phyloP scores from a whole-genome alignment of 2,329 filamentous ascomycete genomes.

The Aspergillus novoparasiticus region DNA sequence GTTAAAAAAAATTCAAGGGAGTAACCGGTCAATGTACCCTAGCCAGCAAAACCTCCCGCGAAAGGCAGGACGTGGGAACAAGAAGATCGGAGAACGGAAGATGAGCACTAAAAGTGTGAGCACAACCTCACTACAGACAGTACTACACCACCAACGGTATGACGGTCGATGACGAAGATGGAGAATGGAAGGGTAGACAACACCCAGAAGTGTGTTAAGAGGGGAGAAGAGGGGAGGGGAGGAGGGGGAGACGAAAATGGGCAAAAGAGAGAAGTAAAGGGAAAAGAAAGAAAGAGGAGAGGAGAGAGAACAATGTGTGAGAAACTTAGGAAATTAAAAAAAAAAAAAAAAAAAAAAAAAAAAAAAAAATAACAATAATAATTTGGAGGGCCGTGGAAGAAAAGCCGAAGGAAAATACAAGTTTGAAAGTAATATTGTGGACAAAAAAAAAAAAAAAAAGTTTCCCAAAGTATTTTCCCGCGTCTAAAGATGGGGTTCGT shows the following conservation, averaged over 20 bases:
- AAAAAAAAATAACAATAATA: constrained; percentile 23
- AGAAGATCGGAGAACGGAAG: constrained; percentile 23
- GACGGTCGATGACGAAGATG: constrained; percentile 14
- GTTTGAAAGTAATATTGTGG: constrained; percentile 19
- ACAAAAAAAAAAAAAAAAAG: constrained; percentile 5
- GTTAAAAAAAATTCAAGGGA: constrained; percentile 19
- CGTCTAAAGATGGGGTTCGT: constrained; percentile 1
- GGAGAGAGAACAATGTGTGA: constrained; percentile 14
- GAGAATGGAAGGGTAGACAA: constrained; percentile 23
- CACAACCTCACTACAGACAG: constrained; percentile 26
- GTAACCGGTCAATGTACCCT: constrained; percentile 25
- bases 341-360: constrained; percentile 19
- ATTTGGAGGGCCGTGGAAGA: constrained; percentile 20
- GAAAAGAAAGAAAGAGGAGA: constrained; percentile 14
- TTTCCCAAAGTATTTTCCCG: not conserved
- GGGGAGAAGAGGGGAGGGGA: constrained; percentile 25
- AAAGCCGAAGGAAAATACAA: constrained; percentile 20
- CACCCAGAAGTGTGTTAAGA: constrained; percentile 19
- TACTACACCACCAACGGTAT: constrained; percentile 20
- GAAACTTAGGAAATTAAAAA: constrained; percentile 11
- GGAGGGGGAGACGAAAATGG: constrained; percentile 22
- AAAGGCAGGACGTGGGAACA: constrained; percentile 22
- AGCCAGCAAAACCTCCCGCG: constrained; percentile 21
- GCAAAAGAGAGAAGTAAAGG: constrained; percentile 22
- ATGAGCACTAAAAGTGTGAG: constrained; percentile 24